phyloP scores from a whole-genome alignment of 2,329 filamentous ascomycete genomes.

The Ophiostoma sp. region DNA sequence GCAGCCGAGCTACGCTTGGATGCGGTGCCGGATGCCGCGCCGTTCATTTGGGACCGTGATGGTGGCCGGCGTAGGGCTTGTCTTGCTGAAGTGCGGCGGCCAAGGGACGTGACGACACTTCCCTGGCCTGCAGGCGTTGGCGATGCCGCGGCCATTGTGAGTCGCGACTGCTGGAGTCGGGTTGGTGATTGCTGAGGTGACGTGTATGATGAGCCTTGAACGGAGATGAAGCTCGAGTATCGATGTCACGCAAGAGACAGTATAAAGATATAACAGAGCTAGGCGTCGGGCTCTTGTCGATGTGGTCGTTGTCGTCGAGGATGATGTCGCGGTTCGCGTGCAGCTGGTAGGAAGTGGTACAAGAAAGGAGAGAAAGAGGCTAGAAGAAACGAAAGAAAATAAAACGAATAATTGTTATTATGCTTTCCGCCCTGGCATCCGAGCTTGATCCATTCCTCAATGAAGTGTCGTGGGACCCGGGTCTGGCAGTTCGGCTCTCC shows the following conservation, averaged over 20 bases:
- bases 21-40: conserved; percentile 24
- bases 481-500: conserved; percentile 1
- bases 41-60: conserved; percentile 40
- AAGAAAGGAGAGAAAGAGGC: conserved; percentile 12
- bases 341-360: neutral
- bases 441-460: neutral
- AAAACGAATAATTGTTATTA: conserved; percentile 21
- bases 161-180: conserved; percentile 4
- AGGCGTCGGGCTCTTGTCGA: neutral
- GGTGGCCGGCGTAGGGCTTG: conserved; percentile 49
- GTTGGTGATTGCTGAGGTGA: neutral
- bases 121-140: conserved; percentile 49
- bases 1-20: conserved; percentile 22
- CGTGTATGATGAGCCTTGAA: neutral
- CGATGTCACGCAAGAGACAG: neutral
- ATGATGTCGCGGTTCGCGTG: neutral
- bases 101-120: conserved; percentile 42
- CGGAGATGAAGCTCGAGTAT: neutral
- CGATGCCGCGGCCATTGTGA: conserved; percentile 47
- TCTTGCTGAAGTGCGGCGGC: conserved; percentile 51
- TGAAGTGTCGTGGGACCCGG: conserved; percentile 10
- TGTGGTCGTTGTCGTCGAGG: conserved; percentile 9
- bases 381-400: conserved; percentile 11
- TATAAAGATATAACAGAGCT: neutral
- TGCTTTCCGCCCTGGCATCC: conserved; percentile 21